Evolutionary conservation across 768 basidiomycete species (phyloP), one percentile per base, ranked within the genome.

Genomic region (Hirschioporus abietinus): DNA sequence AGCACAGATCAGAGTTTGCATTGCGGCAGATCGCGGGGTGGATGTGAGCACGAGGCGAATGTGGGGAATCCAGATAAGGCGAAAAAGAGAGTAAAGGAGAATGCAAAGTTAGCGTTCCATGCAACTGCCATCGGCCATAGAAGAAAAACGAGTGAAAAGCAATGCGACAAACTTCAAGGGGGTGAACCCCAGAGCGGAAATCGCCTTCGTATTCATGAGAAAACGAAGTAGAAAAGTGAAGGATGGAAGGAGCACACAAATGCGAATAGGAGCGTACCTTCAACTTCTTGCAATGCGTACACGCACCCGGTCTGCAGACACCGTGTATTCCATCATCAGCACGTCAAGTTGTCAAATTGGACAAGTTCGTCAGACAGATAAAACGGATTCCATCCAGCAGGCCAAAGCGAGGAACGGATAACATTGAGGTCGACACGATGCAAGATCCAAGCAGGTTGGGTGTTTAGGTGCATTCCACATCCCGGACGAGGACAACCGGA

Each of bases 261-360:
- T 61, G 60, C 12, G 60, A 17, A 61, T 5, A 36, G 18, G 65
- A 35, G 78, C 86, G 66, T 77, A 89, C 91, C 88, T 94, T 94
- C 72, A 93, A 86, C 73, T 88, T 90, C 76, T 93, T 94, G 84
- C 92, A 94, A 73, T 93, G 87, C 2, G 84, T 89, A 76, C 92
- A 94, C 58, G 92, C 92, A 66, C 92, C 91, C 69, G 88, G 87
- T 58, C 91, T 93, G 42, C 20, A 52, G 20, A 12, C 42, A 15
- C 42, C 42, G 42, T 15, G 42, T 10, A 52, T 6, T 15, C 42
- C 42, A 52, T 52, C 42, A 52, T 52, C 30, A 30, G 30, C 30
- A 30, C 30, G 30, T 30, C 30, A 30, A 30, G 42, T 52, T 52
- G 42, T 52, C 42, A 52, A 52, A 52, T 52, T 52, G 12, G 42